Evolutionary conservation across 371 early-diverging fungal genomes (phyloP).

Genomic region (Cokeromyces recurvatus): DNA sequence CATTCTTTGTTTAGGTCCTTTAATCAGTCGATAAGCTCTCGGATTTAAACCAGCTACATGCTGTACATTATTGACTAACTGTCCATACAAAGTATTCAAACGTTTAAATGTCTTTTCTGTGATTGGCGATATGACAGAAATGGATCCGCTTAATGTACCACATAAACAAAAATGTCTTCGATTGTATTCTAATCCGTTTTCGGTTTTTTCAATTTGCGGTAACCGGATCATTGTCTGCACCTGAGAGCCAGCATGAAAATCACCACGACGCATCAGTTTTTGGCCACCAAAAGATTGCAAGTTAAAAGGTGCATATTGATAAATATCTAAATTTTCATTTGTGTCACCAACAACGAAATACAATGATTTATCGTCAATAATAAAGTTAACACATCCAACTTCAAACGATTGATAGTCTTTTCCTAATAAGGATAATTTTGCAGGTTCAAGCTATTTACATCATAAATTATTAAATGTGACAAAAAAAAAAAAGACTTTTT

Average conservation of each 20-base stretch:
- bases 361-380: slow-evolving; percentile 72
- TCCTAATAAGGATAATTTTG: slow-evolving; percentile 84
- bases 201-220: slow-evolving; percentile 38
- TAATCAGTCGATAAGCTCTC: slow-evolving; percentile 63
- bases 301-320: slow-evolving; percentile 86
- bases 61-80: slow-evolving; percentile 74
- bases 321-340: slow-evolving; percentile 76
- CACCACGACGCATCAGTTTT: slow-evolving; percentile 85
- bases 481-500: not conserved
- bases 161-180: slow-evolving; percentile 48
- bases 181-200: slow-evolving; percentile 25
- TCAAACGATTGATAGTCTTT: slow-evolving; percentile 82
- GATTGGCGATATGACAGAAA: slow-evolving; percentile 74
- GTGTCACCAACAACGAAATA: slow-evolving; percentile 81
- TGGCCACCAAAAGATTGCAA: slow-evolving; percentile 87
- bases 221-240: slow-evolving; percentile 63
- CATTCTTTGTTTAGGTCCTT: slow-evolving; percentile 60
- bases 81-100: slow-evolving; percentile 67
- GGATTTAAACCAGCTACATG: slow-evolving; percentile 93
- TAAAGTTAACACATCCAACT: slow-evolving; percentile 67
- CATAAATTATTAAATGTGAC: not conserved
- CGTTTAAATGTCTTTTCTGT: slow-evolving; percentile 91
- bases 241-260: slow-evolving; percentile 78
- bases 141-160: slow-evolving; percentile 64
- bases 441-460: slow-evolving; percentile 76